Evolutionary conservation across 2,329 filamentous ascomycete species (phyloP).

Genomic region (Sphaerulina musiva): DNA sequence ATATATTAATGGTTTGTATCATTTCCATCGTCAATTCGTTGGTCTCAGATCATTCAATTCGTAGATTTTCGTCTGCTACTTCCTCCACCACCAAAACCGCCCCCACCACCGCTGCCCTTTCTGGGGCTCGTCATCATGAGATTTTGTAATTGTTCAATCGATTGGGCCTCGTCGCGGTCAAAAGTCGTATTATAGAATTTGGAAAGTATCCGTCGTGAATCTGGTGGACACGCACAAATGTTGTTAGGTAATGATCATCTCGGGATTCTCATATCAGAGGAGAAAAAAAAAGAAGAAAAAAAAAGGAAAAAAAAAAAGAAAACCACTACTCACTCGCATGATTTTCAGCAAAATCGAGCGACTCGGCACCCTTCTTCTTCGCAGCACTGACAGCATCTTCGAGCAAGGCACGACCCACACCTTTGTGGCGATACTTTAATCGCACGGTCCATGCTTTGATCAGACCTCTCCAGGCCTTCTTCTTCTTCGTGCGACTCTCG

Average conservation of each 20-base stretch:
- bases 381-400: slow-evolving; percentile 65
- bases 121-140: slow-evolving; percentile 28
- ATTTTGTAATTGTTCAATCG: slow-evolving; percentile 39
- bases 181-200: slow-evolving; percentile 57
- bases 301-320: slow-evolving; percentile 21
- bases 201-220: slow-evolving; percentile 54
- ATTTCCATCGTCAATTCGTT: no score
- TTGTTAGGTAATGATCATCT: no score
- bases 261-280: neutral
- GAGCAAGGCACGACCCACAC: slow-evolving; percentile 66
- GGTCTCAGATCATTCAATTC: neutral
- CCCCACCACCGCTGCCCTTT: neutral
- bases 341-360: slow-evolving; percentile 65
- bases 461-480: slow-evolving; percentile 58
- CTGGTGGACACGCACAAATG: slow-evolving; percentile 16
- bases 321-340: slow-evolving; percentile 61
- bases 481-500: slow-evolving; percentile 38
- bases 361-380: slow-evolving; percentile 61
- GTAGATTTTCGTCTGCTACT: slow-evolving; percentile 6
- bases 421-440: slow-evolving; percentile 60
- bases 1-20: no score
- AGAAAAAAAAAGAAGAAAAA: no score
- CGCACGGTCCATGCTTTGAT: slow-evolving; percentile 79
- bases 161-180: slow-evolving; percentile 53
- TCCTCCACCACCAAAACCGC: no score